These are phyloP conservation scores for Trichosporon coremiiforme DNA, from an alignment of 1,284 basidiomycete species.

Conservation along the genomic window DNA sequence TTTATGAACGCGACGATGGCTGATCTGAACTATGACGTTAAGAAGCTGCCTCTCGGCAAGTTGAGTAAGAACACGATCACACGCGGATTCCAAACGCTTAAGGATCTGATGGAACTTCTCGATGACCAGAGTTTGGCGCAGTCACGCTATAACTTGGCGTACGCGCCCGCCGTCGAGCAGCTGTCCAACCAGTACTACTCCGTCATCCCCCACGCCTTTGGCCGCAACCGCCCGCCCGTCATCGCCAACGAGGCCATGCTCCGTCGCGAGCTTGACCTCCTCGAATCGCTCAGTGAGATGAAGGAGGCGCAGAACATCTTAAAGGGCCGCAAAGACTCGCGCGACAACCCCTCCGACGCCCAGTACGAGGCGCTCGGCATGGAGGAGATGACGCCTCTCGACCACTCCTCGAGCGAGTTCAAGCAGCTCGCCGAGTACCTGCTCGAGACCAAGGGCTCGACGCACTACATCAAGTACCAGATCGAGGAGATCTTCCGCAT, in stretches of 20 bases:
- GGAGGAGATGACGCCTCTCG: slow-evolving; percentile 62
- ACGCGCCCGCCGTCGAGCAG: slow-evolving; percentile 57
- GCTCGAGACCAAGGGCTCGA: slow-evolving; percentile 62
- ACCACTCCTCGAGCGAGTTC: slow-evolving; percentile 60
- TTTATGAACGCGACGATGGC: slow-evolving; percentile 63
- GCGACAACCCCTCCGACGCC: slow-evolving; percentile 62
- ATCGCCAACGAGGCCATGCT: slow-evolving; percentile 58
- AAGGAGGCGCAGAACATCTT: slow-evolving; percentile 69
- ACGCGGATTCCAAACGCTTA: slow-evolving; percentile 29
- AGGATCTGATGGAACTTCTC: slow-evolving; percentile 63
- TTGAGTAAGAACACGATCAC: slow-evolving; percentile 44
- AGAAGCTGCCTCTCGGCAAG: slow-evolving; percentile 66
- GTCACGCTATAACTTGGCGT: slow-evolving; percentile 27
- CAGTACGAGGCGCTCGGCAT: slow-evolving; percentile 64
- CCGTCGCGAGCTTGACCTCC: slow-evolving; percentile 67
- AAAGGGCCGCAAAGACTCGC: slow-evolving; percentile 55
- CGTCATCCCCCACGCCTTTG: slow-evolving; percentile 67
- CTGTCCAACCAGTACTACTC: slow-evolving; percentile 60
- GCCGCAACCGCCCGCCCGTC: slow-evolving; percentile 60
- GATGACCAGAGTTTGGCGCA: slow-evolving; percentile 59
- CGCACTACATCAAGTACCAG: slow-evolving; percentile 56
- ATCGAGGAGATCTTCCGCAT: slow-evolving; percentile 64
- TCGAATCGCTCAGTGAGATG: slow-evolving; percentile 63
- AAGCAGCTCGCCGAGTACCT: slow-evolving; percentile 61
- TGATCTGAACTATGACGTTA: slow-evolving; percentile 70